phyloP scores from a whole-genome alignment of 1,139 yeast species.

The Geotrichum carabidarum region DNA sequence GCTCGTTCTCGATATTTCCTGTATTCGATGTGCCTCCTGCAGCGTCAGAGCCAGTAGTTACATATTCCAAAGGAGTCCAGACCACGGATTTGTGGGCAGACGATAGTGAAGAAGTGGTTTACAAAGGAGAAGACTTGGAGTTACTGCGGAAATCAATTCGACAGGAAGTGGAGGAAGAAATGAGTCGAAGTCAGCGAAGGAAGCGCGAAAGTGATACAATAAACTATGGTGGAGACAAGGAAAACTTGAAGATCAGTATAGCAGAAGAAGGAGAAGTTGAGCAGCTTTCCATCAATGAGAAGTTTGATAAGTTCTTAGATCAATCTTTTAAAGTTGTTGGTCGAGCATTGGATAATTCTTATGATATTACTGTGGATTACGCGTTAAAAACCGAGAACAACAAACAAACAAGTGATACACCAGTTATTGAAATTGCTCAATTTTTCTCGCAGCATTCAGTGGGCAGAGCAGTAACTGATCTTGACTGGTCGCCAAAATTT shows the following conservation, averaged over 20 bases:
- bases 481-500: conserved; percentile 43
- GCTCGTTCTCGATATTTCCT: conserved; percentile 8
- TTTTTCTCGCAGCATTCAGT: conserved; percentile 28
- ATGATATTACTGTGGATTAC: conserved; percentile 39
- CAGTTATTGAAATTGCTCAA: conserved; percentile 26
- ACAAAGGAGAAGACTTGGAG: conserved; percentile 11
- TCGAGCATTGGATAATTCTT: conserved; percentile 38
- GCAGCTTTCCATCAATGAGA: conserved; percentile 11
- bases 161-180: conserved; percentile 20
- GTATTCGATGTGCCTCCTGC: conserved; percentile 15
- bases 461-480: conserved; percentile 38
- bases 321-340: conserved; percentile 42
- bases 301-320: conserved; percentile 34
- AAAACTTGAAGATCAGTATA: conserved; percentile 4
- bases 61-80: conserved; percentile 32
- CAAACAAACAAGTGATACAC: conserved; percentile 8
- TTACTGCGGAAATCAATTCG: conserved; percentile 9
- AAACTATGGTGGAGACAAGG: conserved; percentile 8
- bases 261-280: conserved; percentile 19
- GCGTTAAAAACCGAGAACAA: conserved; percentile 17
- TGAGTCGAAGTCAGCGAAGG: conserved; percentile 8
- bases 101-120: conserved; percentile 6
- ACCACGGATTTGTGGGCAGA: conserved; percentile 1
- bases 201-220: conserved; percentile 10
- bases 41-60: conserved; percentile 18